phyloP scores from a whole-genome alignment of 208 protist genomes.

The Crithidia expoeki region DNA sequence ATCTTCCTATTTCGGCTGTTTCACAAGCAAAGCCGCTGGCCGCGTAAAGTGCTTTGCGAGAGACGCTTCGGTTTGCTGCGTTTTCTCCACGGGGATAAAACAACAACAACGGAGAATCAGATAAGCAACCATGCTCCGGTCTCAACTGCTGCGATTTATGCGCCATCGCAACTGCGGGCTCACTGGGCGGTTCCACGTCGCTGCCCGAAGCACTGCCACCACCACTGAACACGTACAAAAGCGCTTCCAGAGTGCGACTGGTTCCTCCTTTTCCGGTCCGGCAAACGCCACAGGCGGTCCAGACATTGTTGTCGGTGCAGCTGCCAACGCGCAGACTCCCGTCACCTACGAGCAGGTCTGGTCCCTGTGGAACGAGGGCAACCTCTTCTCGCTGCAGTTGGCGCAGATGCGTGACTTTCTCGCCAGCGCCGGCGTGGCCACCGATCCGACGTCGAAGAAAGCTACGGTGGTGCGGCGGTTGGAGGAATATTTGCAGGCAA shows the following conservation, averaged over 20 bases:
- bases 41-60: no score
- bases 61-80: no score
- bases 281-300: not conserved
- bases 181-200: not conserved
- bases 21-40: no score
- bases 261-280: not conserved
- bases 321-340: conserved; percentile 5
- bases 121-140: conserved; percentile 2
- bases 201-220: not conserved
- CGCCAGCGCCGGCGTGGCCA: conserved; percentile 29
- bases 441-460: conserved; percentile 53
- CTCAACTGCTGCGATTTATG: not conserved
- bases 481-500: conserved; percentile 80
- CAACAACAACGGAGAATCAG: not conserved
- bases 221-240: not conserved
- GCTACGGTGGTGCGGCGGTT: conserved; percentile 80
- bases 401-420: conserved; percentile 84
- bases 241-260: conserved; percentile 28
- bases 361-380: conserved; percentile 91
- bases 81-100: not conserved
- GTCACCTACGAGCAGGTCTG: conserved; percentile 78
- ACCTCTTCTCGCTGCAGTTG: conserved; percentile 89
- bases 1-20: no score
- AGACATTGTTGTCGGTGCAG: conserved; percentile 1
- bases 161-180: not conserved